Evolutionary conservation across 2,329 filamentous ascomycete genomes (phyloP), one percentile per base, ranked within the genome.

Genomic region (Aspergillus intermedius): DNA sequence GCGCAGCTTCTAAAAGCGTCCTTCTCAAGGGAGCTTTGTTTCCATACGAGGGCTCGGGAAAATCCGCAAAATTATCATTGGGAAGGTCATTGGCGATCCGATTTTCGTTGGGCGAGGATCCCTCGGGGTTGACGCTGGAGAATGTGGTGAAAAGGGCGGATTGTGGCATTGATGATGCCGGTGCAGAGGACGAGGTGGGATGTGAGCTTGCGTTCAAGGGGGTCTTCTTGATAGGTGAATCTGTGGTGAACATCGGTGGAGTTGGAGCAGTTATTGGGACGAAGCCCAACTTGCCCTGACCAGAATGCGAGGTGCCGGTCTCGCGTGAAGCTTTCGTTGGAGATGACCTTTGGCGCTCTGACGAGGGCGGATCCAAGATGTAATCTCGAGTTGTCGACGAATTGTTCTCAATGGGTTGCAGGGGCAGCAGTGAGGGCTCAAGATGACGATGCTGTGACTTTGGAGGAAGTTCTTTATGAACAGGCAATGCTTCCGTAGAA

Each of bases 1-100:
- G 82, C 4, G 85, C 82, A 4, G 87, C 80, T 46, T 95, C 88
- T 67, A 87, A 78, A 40, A 91, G 73, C 6, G 77, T 74, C 58
- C 87, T 82, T 64, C 81, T 83, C 54, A 72, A 58, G 1, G 69
- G 62, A 8, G 62, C 60, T 53, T 75, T 74, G 55, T 70, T 66
- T 32, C 66, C 64, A 56, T 73, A 74, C 10, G 73, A 65, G 2
- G 71, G 66, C 45, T 75, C 71, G 4, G 73, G 71, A 54, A 75
- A 74, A 48, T 74, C 70, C n/a, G 71, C 68, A 51, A 73, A 71
- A 60, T 66, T 71, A 54, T 71, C 69, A 64, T 61, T 72, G 37
- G 70, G 67, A 17, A 70, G 66, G 17, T 64, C 64, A 48, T 58
- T 64, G n/a, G 52, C 57, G 34, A 54, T 66, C 52, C 70, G 68